phyloP scores from a whole-genome alignment of 2,329 filamentous ascomycete species.

The Exserohilum rostratum region DNA sequence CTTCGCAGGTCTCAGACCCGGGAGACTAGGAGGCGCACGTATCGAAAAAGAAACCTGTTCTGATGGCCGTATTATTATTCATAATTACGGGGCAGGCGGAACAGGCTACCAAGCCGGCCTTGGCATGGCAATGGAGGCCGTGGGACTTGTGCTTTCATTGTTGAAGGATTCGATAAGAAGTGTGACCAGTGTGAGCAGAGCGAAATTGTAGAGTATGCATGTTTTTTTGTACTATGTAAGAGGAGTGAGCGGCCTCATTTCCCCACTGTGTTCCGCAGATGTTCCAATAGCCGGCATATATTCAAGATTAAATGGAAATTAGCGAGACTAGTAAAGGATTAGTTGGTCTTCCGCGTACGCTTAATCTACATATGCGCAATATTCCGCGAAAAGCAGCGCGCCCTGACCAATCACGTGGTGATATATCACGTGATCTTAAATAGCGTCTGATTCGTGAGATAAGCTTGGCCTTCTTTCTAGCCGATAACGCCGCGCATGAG shows the following conservation, averaged over 20 bases:
- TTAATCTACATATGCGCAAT: too few relatives aligned
- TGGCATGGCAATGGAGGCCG: slow-evolving; percentile 25
- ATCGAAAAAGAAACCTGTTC: slow-evolving; percentile 15
- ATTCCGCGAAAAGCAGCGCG: too few relatives aligned
- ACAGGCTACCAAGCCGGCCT: slow-evolving; percentile 25
- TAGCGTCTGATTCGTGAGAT: too few relatives aligned
- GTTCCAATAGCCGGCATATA: too few relatives aligned
- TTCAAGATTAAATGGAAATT: too few relatives aligned
- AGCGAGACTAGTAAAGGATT: too few relatives aligned
- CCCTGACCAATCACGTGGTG: too few relatives aligned
- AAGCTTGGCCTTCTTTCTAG: too few relatives aligned
- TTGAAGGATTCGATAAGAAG: background rate
- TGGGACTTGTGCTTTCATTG: background rate
- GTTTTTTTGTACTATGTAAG: background rate
- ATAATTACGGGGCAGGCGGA: slow-evolving; percentile 27
- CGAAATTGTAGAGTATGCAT: background rate
- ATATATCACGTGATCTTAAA: too few relatives aligned
- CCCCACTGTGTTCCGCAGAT: too few relatives aligned
- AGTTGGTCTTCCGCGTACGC: too few relatives aligned
- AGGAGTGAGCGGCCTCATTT: background rate
- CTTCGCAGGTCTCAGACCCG: slow-evolving; percentile 23
- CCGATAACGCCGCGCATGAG: background rate
- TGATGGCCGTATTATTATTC: slow-evolving; percentile 13
- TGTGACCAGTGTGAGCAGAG: background rate
- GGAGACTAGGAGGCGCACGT: slow-evolving; percentile 22